These are phyloP conservation scores for Parsonsia alboflavescens DNA, from an alignment of 257 asterid genomes.

Conservation along the genomic window DNA sequence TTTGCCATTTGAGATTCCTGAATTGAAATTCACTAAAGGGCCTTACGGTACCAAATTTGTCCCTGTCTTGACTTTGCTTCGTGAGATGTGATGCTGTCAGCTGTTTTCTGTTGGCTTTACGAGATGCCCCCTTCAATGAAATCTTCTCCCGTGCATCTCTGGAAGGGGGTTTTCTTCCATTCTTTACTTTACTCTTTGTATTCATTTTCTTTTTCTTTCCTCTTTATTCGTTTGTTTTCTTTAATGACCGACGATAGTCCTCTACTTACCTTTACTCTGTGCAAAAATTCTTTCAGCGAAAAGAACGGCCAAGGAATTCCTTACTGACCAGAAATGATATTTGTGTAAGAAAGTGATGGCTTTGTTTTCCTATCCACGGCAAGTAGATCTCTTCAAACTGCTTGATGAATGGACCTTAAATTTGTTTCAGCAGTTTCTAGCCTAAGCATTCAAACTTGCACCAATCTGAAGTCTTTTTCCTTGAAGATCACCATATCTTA, in stretches of 20 bases:
- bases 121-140: constrained; percentile 1
- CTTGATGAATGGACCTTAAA: not conserved
- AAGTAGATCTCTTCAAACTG: not conserved
- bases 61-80: constrained; percentile 33
- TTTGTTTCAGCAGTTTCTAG: not conserved
- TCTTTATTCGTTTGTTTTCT: not conserved
- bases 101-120: constrained; percentile 5
- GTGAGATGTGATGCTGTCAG: constrained; percentile 21
- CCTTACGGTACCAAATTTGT: constrained; percentile 11
- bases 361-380: too few relatives aligned
- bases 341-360: not conserved
- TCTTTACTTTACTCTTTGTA: not conserved
- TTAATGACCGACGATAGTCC: not conserved
- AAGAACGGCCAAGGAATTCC: not conserved
- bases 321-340: not conserved
- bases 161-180: not conserved
- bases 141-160: not conserved
- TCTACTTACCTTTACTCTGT: not conserved
- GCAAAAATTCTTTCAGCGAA: not conserved
- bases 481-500: too few relatives aligned
- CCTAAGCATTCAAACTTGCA: not conserved
- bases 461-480: not conserved
- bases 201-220: not conserved
- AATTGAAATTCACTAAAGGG: constrained; percentile 17
- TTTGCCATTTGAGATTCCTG: constrained; percentile 21